Percentiles rank a stretch among this genome's conserved stretches.
These are phyloP conservation scores for Trypanosoma rangeli DNA, from an alignment of 208 protist species.

Conservation along the genomic window DNA sequence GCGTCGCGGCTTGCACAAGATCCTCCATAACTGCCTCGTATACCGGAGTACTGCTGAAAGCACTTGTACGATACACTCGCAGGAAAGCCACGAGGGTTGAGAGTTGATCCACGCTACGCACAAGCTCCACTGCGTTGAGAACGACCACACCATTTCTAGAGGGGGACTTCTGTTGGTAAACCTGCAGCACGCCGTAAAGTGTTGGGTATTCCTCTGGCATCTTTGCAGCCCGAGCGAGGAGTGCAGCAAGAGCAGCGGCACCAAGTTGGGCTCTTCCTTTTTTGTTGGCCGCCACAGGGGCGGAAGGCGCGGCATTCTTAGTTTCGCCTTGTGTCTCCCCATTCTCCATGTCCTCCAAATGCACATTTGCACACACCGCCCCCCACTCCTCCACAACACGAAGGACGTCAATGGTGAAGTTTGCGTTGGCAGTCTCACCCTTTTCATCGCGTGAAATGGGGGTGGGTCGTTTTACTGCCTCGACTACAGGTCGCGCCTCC, in stretches of 20 bases:
- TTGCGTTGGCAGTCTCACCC: not conserved
- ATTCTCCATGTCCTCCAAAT: not conserved
- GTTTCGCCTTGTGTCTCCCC: not conserved
- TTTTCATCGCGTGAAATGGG: not conserved
- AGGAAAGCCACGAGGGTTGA: conserved; percentile 23
- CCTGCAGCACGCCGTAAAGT: conserved; percentile 14
- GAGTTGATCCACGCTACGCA: conserved; percentile 16
- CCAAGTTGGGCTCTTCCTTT: conserved; percentile 5
- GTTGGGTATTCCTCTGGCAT: conserved; percentile 14
- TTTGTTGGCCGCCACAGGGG: not conserved
- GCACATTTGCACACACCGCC: conserved; percentile 4
- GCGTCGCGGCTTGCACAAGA: conserved; percentile 9
- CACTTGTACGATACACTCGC: conserved; percentile 27
- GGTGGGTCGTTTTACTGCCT: not conserved
- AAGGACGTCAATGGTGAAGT: conserved; percentile 13
- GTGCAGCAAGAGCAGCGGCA: conserved; percentile 6
- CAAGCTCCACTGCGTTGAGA: conserved; percentile 8
- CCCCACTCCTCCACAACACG: conserved; percentile 25
- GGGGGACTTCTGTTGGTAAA: not conserved
- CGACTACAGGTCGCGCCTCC: not conserved
- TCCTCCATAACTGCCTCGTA: conserved; percentile 19
- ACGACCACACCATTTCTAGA: not conserved
- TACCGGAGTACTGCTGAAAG: conserved; percentile 11
- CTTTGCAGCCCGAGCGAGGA: conserved; percentile 15
- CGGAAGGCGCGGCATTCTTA: not conserved